Percentiles rank a stretch among this genome's conserved stretches.
These are phyloP conservation scores for Pythium sp. DNA, from an alignment of 352 stramenopile species.

Conservation along the genomic window DNA sequence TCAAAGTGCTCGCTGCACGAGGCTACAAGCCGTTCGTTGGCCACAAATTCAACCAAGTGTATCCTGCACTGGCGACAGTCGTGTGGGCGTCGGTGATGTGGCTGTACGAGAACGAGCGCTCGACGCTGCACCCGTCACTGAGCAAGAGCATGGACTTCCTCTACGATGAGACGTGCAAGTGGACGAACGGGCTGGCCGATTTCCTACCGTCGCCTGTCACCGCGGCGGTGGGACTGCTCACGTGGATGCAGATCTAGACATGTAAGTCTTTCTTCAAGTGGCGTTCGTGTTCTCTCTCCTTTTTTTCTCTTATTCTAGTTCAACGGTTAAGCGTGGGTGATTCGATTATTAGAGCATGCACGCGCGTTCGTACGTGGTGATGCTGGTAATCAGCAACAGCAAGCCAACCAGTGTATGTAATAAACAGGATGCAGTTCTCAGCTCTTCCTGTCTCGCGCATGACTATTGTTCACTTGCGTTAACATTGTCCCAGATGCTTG, in stretches of 20 bases:
- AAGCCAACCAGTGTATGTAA: neutral
- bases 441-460: neutral
- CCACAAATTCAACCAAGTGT: slow-evolving; percentile 71
- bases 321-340: neutral
- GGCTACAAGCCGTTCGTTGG: slow-evolving; percentile 62
- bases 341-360: neutral
- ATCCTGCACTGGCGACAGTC: slow-evolving; percentile 71
- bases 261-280: neutral
- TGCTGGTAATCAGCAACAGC: neutral
- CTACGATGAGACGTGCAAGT: slow-evolving; percentile 84
- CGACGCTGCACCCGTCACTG: slow-evolving; percentile 76
- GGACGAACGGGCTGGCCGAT: slow-evolving; percentile 61
- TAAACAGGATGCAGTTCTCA: neutral
- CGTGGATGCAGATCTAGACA: slow-evolving; percentile 50
- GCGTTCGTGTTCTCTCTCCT: neutral
- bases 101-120: slow-evolving; percentile 83
- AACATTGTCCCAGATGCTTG: neutral
- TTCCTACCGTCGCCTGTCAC: slow-evolving; percentile 81
- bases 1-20: slow-evolving; percentile 62
- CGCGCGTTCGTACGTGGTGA: neutral
- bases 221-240: slow-evolving; percentile 55
- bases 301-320: neutral
- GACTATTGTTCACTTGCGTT: neutral
- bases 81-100: slow-evolving; percentile 85
- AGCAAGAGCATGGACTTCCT: slow-evolving; percentile 89